These are phyloP conservation scores for Pyricularia grisea DNA, from an alignment of 2,329 filamentous ascomycete genomes.

Conservation along the genomic window DNA sequence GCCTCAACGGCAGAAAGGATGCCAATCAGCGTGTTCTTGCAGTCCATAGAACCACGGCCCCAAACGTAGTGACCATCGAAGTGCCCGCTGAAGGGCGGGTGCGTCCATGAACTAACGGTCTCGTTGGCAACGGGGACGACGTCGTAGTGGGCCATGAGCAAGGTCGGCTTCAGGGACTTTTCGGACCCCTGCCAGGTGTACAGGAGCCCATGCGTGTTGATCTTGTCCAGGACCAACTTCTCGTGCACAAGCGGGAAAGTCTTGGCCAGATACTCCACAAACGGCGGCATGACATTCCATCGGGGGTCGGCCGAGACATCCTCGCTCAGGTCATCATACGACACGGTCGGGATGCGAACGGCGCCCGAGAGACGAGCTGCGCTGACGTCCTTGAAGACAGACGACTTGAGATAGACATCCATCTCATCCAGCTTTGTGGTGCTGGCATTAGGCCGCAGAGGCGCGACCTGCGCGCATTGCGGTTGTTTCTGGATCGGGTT, in stretches of 20 bases:
- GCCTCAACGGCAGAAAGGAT: constrained; percentile 46
- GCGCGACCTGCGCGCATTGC: constrained; percentile 3
- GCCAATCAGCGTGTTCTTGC: constrained; percentile 51
- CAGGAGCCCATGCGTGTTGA: constrained; percentile 50
- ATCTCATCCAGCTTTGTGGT: constrained; percentile 9
- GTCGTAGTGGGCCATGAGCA: constrained; percentile 57
- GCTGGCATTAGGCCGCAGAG: neutral
- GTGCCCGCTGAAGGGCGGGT: constrained; percentile 49
- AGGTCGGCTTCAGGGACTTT: constrained; percentile 37
- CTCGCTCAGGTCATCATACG: constrained; percentile 31
- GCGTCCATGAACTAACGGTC: constrained; percentile 41
- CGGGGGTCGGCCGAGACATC: constrained; percentile 43
- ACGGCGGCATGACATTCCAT: constrained; percentile 48
- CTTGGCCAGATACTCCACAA: constrained; percentile 37
- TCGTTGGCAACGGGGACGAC: constrained; percentile 48
- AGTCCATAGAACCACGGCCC: constrained; percentile 51
- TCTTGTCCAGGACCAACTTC: constrained; percentile 36
- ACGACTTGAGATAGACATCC: constrained; percentile 12
- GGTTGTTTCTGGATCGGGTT: neutral
- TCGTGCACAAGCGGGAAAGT: constrained; percentile 43
- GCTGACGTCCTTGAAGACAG: constrained; percentile 14
- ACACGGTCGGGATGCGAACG: constrained; percentile 21
- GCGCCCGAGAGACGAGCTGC: constrained; percentile 19
- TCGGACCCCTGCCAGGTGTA: constrained; percentile 48
- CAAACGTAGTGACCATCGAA: constrained; percentile 50